Evolutionary conservation across 371 early-diverging fungal genomes (phyloP), one percentile per base, ranked within the genome.

Genomic region (Apophysomyces ossiformis): DNA sequence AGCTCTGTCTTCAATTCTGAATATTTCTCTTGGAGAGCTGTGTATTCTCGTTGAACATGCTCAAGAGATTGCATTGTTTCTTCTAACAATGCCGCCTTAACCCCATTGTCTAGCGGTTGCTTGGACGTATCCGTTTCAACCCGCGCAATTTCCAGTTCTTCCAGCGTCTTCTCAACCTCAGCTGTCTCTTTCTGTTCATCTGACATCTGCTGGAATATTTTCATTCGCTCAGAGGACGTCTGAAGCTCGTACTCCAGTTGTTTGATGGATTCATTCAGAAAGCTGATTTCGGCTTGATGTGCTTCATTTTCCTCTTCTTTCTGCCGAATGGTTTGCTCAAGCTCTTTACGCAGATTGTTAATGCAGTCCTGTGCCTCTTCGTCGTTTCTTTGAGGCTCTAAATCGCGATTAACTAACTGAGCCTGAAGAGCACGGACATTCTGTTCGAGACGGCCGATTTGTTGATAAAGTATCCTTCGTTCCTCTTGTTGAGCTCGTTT

Each of bases 161-260:
- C 47, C 58, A 65, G 21, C 9, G 54, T 18, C 21, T 50, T 45
- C 15, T 65, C 66, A 32, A 58, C 60, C 16, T 69, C 70, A n/a
- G 43, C 57, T 37, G 58, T 57, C 6, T 50, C 18, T 32, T 56
- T 66, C 37, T 66, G 70, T 15, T 62, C 64, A 13, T 13, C 37
- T 15, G 54, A 50, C 54, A 50, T 50, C 11, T 50, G 54, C 21
- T 50, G 54, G 11, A 50, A 50, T 18, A 50, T 50, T 21, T 21
- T 50, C 7, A 50, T 26, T 7, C 54, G 54, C 21, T 50, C 54
- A 0, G 21, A 50, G 21, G 54, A 50, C 4, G n/a, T 21, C 11
- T n/a, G 21, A 21, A 50, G 54, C 1, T 50, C 54, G 21, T 21
- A 50, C 21, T 50, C 54, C 11, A 50, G 2, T 9, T 26, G 54